These are phyloP conservation scores for Cylindrotheca fusiformis DNA, from an alignment of 108 stramenopile species.

Conservation along the genomic window DNA sequence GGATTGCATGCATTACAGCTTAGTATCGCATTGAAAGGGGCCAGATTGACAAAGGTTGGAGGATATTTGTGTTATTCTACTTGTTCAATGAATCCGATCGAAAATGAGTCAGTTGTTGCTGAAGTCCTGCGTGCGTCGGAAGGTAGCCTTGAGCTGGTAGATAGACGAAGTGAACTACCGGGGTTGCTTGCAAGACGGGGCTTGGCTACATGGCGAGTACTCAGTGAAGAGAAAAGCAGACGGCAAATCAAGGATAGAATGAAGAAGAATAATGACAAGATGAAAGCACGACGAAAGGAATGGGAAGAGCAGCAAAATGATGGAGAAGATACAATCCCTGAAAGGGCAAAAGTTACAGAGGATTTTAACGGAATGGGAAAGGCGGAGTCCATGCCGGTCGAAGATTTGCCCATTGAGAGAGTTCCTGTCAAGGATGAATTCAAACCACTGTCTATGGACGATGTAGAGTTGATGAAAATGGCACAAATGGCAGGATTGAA, in stretches of 20 bases:
- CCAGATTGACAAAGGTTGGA: constrained; percentile 75
- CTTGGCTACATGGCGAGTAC: constrained; percentile 82
- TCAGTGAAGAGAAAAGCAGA: constrained; percentile 59
- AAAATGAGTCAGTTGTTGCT: constrained; percentile 98
- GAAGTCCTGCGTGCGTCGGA: constrained; percentile 72
- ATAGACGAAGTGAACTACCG: constrained; percentile 53
- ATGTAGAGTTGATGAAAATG: constrained; percentile 47
- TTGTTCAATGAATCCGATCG: constrained; percentile 97
- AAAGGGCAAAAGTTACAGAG: background rate
- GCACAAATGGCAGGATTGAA: constrained; percentile 54
- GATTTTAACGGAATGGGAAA: constrained; percentile 3
- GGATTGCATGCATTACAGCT: constrained; percentile 87
- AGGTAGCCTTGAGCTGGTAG: constrained; percentile 86
- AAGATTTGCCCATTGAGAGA: background rate
- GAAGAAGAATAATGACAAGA: constrained; percentile 79
- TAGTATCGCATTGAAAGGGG: constrained; percentile 82
- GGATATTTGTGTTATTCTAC: constrained; percentile 96
- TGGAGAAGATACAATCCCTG: background rate
- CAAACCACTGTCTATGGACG: constrained; percentile 61
- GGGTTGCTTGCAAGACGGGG: constrained; percentile 86
- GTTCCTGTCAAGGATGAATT: constrained; percentile 12
- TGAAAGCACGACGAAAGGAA: constrained; percentile 54
- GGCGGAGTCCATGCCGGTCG: background rate
- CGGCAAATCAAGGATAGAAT: constrained; percentile 48
- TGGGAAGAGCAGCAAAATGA: constrained; percentile 37